A percentile compares a stretch with the other conserved stretches of the same genome.
Evolutionary conservation across 2,329 filamentous ascomycete genomes (phyloP).

Genomic region (Arthrinium phaeospermum): DNA sequence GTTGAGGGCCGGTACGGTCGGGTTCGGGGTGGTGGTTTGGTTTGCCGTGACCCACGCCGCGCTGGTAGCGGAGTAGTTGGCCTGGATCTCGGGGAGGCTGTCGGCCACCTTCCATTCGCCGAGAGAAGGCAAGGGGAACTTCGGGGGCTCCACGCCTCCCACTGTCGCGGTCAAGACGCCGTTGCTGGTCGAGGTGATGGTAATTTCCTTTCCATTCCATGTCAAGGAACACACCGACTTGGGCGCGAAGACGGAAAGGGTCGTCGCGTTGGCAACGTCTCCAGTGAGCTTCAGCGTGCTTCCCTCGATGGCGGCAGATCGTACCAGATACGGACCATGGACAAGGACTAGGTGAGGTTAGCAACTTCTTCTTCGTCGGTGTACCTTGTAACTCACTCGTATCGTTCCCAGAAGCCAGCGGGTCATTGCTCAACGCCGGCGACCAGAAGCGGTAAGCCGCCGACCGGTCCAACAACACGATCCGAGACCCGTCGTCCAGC

Average conservation of each 20-base stretch:
- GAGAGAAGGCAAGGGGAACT: slow-evolving; percentile 46
- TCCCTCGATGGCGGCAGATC: slow-evolving; percentile 45
- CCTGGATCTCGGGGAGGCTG: slow-evolving; percentile 52
- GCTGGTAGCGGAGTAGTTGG: slow-evolving; percentile 49
- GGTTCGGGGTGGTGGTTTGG: slow-evolving; percentile 55
- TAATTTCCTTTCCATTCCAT: slow-evolving; percentile 55
- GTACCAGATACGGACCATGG: slow-evolving; percentile 58
- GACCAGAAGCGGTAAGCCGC: slow-evolving; percentile 64
- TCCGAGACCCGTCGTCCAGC: slow-evolving; percentile 51
- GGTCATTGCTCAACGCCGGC: slow-evolving; percentile 54
- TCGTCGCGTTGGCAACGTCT: slow-evolving; percentile 48
- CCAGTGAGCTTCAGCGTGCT: slow-evolving; percentile 49
- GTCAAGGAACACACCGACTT: slow-evolving; percentile 49
- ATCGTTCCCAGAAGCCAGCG: slow-evolving; percentile 48
- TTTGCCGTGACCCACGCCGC: slow-evolving; percentile 54
- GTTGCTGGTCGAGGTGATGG: slow-evolving; percentile 33
- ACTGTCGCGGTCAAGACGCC: slow-evolving; percentile 38
- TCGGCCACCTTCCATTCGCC: slow-evolving; percentile 54
- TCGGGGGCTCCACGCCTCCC: slow-evolving; percentile 29
- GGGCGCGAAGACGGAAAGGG: slow-evolving; percentile 54
- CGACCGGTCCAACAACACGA: slow-evolving; percentile 59
- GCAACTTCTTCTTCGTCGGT: background rate
- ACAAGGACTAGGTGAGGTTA: slow-evolving; percentile 48
- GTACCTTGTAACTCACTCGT: slow-evolving; percentile 43
- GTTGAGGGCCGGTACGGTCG: slow-evolving; percentile 51